Evolutionary conservation across 2,329 filamentous ascomycete species (phyloP).

Genomic region (Epicoccum sorghinum): DNA sequence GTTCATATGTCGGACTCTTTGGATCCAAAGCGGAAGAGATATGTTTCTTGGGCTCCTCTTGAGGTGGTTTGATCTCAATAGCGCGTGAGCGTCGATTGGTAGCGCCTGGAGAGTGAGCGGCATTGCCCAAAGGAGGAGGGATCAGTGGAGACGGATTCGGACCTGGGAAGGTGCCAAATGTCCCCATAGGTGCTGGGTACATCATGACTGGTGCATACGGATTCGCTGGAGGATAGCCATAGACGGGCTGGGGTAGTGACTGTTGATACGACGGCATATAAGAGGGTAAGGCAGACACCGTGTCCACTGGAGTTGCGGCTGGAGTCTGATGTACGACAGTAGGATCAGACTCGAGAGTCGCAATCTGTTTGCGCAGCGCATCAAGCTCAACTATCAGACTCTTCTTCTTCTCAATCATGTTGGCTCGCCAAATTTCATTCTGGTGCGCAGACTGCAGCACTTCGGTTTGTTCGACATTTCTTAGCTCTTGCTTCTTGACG

Average conservation of each 20-base stretch:
- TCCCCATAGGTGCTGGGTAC: constrained; percentile 33
- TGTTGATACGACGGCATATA: constrained; percentile 37
- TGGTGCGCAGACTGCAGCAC: constrained; percentile 42
- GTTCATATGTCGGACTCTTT: constrained; percentile 50
- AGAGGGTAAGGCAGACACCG: constrained; percentile 14
- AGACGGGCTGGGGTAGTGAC: constrained; percentile 31
- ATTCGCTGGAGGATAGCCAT: constrained; percentile 27
- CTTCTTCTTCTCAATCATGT: constrained; percentile 46
- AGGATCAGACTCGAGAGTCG: constrained; percentile 31
- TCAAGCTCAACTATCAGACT: constrained; percentile 46
- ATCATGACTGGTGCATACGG: constrained; percentile 36
- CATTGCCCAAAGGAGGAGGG: constrained; percentile 19
- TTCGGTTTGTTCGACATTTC: constrained; percentile 45
- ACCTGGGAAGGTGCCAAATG: constrained; percentile 23
- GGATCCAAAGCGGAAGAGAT: constrained; percentile 42
- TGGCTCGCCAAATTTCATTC: constrained; percentile 39
- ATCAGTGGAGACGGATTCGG: constrained; percentile 32
- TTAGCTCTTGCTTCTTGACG: constrained; percentile 43
- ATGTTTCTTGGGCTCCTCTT: constrained; percentile 34
- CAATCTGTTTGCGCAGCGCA: constrained; percentile 43
- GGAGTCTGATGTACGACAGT: constrained; percentile 1
- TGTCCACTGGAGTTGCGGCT: constrained; percentile 5
- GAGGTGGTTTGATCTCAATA: constrained; percentile 50
- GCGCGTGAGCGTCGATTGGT: constrained; percentile 48
- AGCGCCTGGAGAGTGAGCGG: constrained; percentile 37